These are phyloP conservation scores for Talaromyces sp. DNA, from an alignment of 2,329 filamentous ascomycete species.

Conservation along the genomic window DNA sequence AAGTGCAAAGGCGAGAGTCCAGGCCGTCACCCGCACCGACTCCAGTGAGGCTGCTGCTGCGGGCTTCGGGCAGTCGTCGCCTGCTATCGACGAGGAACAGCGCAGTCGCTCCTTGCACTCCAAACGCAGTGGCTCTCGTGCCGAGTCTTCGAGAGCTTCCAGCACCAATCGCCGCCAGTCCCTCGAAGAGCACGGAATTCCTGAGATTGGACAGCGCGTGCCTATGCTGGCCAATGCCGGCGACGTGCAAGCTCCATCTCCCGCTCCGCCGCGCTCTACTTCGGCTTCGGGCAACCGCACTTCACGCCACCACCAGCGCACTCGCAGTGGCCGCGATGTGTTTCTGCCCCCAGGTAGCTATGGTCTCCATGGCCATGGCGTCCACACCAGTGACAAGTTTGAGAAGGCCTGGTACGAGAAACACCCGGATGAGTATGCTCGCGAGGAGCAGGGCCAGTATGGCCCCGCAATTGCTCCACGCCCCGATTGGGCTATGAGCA, in stretches of 20 bases:
- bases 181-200: constrained; percentile 77
- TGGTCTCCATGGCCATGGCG: constrained; percentile 59
- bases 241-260: constrained; percentile 92
- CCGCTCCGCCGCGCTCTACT: constrained; percentile 49
- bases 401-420: constrained; percentile 91
- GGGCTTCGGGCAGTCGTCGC: constrained; percentile 64
- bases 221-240: constrained; percentile 91
- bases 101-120: constrained; percentile 55
- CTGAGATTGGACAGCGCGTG: constrained; percentile 85
- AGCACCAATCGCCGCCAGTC: constrained; percentile 52
- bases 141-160: constrained; percentile 37
- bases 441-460: constrained; percentile 64
- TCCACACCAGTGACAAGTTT: constrained; percentile 70
- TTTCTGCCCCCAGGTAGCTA: constrained; percentile 84
- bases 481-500: constrained; percentile 79
- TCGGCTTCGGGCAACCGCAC: constrained; percentile 38
- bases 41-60: constrained; percentile 81
- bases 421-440: constrained; percentile 71
- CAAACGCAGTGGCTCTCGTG: constrained; percentile 54
- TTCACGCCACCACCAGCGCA: constrained; percentile 61
- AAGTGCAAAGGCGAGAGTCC: constrained; percentile 77
- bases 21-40: constrained; percentile 82
- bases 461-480: constrained; percentile 54
- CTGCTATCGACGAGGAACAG: constrained; percentile 48
- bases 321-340: constrained; percentile 64